These are phyloP conservation scores for Ophiocordyceps camponoti-saundersi DNA, from an alignment of 2,329 filamentous ascomycete genomes.

Conservation along the genomic window DNA sequence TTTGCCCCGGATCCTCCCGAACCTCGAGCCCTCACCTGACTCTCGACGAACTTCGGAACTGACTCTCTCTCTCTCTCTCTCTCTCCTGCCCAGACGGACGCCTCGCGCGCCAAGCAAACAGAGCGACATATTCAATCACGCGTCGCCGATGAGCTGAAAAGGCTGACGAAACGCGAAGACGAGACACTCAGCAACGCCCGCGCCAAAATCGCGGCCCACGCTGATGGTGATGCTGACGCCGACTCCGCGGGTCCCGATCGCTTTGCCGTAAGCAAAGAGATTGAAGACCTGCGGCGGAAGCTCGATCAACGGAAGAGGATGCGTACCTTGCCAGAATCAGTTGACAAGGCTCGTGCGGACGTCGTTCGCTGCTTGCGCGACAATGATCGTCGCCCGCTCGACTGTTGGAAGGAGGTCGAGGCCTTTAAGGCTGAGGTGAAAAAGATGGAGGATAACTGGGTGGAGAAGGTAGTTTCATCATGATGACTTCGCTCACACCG, in stretches of 20 bases:
- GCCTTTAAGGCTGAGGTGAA: constrained; percentile 79
- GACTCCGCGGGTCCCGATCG: constrained; percentile 17
- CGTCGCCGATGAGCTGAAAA: constrained; percentile 70
- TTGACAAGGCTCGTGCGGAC: constrained; percentile 58
- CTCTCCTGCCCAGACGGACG: constrained; percentile 51
- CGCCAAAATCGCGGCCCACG: constrained; percentile 45
- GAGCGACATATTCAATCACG: constrained; percentile 82
- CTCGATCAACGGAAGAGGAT: constrained; percentile 47
- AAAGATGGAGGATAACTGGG: constrained; percentile 71
- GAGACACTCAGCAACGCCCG: constrained; percentile 52
- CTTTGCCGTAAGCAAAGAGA: constrained; percentile 39
- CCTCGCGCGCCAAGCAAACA: constrained; percentile 63
- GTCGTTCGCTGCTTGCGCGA: constrained; percentile 67
- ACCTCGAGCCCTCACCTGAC: not conserved
- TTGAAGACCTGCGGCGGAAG: constrained; percentile 39
- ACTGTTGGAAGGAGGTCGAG: constrained; percentile 91
- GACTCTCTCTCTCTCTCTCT: not conserved
- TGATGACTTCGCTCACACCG: not conserved
- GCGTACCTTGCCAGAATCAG: constrained; percentile 49
- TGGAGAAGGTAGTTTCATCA: constrained; percentile 53
- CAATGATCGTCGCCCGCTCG: constrained; percentile 74
- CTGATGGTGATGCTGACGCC: constrained; percentile 33
- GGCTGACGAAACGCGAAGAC: constrained; percentile 54
- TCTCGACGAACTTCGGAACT: not conserved
- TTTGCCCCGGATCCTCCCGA: not conserved